A percentile compares a stretch with the other conserved stretches of the same genome.
These are phyloP conservation scores for Quercus alba DNA, from an alignment of 306 rosid species.

Conservation along the genomic window DNA sequence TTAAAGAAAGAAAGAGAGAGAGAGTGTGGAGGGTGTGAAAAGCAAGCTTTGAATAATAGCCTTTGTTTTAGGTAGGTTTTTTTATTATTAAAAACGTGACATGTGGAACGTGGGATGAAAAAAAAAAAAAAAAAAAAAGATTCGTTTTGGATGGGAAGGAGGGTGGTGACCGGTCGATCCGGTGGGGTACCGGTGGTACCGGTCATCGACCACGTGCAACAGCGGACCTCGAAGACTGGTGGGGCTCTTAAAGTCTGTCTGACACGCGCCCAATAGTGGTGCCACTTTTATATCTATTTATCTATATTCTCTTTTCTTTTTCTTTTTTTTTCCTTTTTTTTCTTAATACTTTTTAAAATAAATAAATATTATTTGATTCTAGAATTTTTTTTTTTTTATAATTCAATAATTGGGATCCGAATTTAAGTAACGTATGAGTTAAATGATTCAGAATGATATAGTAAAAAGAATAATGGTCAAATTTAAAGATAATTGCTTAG, in stretches of 20 bases:
- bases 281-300: neutral
- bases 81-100: neutral
- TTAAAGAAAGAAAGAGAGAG: neutral
- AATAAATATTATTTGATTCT: no score
- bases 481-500: no score
- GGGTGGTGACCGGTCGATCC: slow-evolving; percentile 26
- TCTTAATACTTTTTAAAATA: no score
- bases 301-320: no score
- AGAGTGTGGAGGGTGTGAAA: neutral
- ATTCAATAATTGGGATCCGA: no score
- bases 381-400: no score
- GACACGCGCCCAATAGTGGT: slow-evolving; percentile 14
- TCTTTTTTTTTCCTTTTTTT: no score
- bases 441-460: no score
- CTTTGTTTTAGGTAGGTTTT: neutral
- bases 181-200: slow-evolving; percentile 6
- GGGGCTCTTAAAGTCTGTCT: neutral
- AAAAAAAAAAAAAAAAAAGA: neutral
- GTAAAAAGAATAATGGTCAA: no score
- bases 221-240: neutral
- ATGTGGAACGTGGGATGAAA: slow-evolving; percentile 34
- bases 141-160: neutral
- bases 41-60: neutral
- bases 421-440: no score
- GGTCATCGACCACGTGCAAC: slow-evolving; percentile 48